Base-by-base conservation (phyloP, 2,329 filamentous ascomycete genomes). In the Penicillium crustosum region DNA sequence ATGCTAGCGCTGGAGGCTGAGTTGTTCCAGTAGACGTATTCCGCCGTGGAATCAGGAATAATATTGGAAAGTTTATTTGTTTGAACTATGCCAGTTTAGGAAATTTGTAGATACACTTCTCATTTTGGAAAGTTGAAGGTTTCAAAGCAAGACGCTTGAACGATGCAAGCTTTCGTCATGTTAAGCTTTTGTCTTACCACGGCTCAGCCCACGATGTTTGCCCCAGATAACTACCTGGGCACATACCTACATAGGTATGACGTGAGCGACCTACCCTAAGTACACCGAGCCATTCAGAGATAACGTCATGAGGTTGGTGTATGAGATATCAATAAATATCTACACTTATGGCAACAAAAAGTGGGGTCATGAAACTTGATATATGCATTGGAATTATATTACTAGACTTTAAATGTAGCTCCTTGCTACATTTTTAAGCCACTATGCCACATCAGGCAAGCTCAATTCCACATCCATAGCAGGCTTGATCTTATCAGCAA, bases 361-460 rank as follows among this genome's bases (percentile, higher is more conserved):
- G 6, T 5, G 13, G 48, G 21, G 6, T 39, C 25, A 7, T 49
- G 21, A 15, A 42, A 33, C 35, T 31, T 54, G n/a, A 23, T 53
- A 47, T 53, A 35, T 54, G 48, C 39, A 48, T 39, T 41, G 27
- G 10, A 42, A 42, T 58, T 47, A 49, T 50, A 29, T 47, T 48
- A 48, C 21, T 43, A 25, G 21, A 44, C 35, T 48, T 45, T 51
- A 27, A 4, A 48, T 29, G 13, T 31, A 31, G 25, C 25, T 19
- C 2, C 6, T 35, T 21, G 29, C 47, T 35, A 8, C 41, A 17
- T 17, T 48, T 36, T 13, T 8, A 50, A 47, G 21, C 39, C 35
- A 58, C 63, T 64, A 75, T 54, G 68, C 72, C 62, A 73, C 66
- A 66, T 76, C 73, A 42, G 71, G 70, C 62, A 76, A 63, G 23